Evolutionary conservation across 371 early-diverging fungal species (phyloP).

Genomic region (Rhizopus delemar): DNA sequence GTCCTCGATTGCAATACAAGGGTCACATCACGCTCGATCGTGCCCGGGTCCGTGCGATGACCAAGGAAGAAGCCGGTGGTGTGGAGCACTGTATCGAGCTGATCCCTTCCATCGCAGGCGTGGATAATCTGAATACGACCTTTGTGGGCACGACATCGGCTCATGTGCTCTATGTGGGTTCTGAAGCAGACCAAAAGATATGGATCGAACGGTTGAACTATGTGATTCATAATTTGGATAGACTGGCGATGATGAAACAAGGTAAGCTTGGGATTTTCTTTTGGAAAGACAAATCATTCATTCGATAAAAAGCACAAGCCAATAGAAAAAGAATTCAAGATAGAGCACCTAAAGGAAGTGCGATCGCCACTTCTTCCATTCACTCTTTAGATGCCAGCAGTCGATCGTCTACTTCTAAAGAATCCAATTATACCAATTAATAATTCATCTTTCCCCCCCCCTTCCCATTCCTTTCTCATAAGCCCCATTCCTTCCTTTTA

Average conservation of each 20-base stretch:
- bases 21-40: slow-evolving; percentile 41
- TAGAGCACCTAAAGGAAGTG: neutral
- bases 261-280: slow-evolving; percentile 9
- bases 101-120: slow-evolving; percentile 39
- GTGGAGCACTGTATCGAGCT: slow-evolving; percentile 42
- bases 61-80: slow-evolving; percentile 40
- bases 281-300: too few species aligned
- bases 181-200: slow-evolving; percentile 27
- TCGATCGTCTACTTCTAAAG: neutral
- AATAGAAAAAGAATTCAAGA: neutral
- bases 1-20: slow-evolving; percentile 39
- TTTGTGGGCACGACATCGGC: slow-evolving; percentile 36
- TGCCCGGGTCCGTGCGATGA: slow-evolving; percentile 33
- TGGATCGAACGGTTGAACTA: slow-evolving; percentile 31
- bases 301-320: neutral
- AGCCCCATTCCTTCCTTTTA: too few species aligned
- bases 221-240: slow-evolving; percentile 38
- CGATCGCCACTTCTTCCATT: neutral
- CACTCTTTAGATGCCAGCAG: neutral
- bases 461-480: too few species aligned
- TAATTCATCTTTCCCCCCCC: neutral
- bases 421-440: slow-evolving; percentile 1
- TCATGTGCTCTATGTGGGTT: slow-evolving; percentile 33
- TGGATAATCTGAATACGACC: slow-evolving; percentile 44
- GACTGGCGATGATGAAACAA: slow-evolving; percentile 29